Evolutionary conservation across 2,329 filamentous ascomycete species (phyloP).

Genomic region (Exophiala lecanii-corni): DNA sequence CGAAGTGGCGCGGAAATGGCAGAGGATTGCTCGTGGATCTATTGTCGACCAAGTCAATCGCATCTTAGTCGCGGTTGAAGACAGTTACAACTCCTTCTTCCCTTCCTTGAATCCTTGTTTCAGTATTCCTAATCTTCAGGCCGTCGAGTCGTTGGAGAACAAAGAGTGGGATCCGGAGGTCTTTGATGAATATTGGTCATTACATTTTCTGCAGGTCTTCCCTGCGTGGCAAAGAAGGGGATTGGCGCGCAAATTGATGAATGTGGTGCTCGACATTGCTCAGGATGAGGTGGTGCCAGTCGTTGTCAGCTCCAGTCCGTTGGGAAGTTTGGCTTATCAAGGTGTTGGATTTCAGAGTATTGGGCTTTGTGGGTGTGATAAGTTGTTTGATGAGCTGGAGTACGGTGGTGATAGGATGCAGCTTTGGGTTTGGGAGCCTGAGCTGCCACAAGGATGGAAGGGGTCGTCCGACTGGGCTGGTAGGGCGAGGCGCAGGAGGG

Average conservation of each 20-base stretch:
- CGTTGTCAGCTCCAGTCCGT: not conserved
- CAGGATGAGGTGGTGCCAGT: not conserved
- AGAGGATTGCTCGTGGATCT: not conserved
- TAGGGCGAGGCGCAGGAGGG: not conserved
- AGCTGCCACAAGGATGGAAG: not conserved
- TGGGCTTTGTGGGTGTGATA: not conserved
- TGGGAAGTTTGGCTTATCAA: not conserved
- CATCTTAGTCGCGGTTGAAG: not conserved
- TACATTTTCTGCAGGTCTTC: not conserved
- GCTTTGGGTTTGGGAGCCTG: not conserved
- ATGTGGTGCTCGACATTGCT: not conserved
- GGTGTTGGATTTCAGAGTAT: not conserved
- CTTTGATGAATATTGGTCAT: slow-evolving; percentile 2
- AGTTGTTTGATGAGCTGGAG: not conserved
- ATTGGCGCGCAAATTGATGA: not conserved
- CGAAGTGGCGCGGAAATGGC: not conserved
- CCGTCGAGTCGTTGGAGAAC: not conserved
- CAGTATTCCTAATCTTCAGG: not conserved
- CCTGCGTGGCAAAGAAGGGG: not conserved
- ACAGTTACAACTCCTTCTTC: not conserved
- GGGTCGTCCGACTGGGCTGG: not conserved
- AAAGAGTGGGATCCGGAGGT: not conserved
- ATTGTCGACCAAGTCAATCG: not conserved
- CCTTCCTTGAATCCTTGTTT: slow-evolving; percentile 1
- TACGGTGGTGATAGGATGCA: not conserved